These are phyloP conservation scores for Sesbania bispinosa DNA, from an alignment of 306 rosid genomes.

Conservation along the genomic window DNA sequence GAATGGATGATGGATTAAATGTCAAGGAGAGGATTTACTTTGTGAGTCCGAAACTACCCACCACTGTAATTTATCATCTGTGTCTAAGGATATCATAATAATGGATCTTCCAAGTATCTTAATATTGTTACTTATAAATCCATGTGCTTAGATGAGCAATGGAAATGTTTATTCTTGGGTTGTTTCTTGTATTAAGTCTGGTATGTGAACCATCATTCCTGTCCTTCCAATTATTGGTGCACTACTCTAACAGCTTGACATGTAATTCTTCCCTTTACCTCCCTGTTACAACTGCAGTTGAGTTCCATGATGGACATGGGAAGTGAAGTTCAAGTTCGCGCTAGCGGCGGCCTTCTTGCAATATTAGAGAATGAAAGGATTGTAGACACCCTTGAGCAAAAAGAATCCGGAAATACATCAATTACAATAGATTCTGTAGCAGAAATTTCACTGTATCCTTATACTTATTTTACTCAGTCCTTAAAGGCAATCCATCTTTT, in stretches of 20 bases:
- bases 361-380: slow-evolving; percentile 88
- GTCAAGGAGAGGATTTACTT: slow-evolving; percentile 78
- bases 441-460: slow-evolving; percentile 89
- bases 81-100: slow-evolving; percentile 21
- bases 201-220: neutral
- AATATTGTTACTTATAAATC: slow-evolving; percentile 14
- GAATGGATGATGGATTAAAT: slow-evolving; percentile 93
- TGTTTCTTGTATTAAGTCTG: slow-evolving; percentile 1
- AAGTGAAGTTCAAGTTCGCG: slow-evolving; percentile 94
- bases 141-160: neutral
- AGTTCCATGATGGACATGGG: slow-evolving; percentile 97
- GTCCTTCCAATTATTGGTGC: slow-evolving; percentile 4
- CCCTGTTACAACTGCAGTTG: slow-evolving; percentile 47
- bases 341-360: slow-evolving; percentile 96
- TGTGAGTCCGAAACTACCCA: slow-evolving; percentile 52
- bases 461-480: slow-evolving; percentile 7
- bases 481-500: slow-evolving; percentile 19
- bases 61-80: slow-evolving; percentile 12
- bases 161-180: slow-evolving; percentile 1
- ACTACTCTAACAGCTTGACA: slow-evolving; percentile 12
- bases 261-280: neutral
- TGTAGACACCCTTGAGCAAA: slow-evolving; percentile 80
- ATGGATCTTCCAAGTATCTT: slow-evolving; percentile 11
- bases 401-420: slow-evolving; percentile 71
- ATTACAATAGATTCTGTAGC: slow-evolving; percentile 72